A percentile compares a stretch with the other conserved stretches of the same genome.
These are phyloP conservation scores for Herpetomonas tarakana DNA, from an alignment of 208 protist genomes.

Conservation along the genomic window DNA sequence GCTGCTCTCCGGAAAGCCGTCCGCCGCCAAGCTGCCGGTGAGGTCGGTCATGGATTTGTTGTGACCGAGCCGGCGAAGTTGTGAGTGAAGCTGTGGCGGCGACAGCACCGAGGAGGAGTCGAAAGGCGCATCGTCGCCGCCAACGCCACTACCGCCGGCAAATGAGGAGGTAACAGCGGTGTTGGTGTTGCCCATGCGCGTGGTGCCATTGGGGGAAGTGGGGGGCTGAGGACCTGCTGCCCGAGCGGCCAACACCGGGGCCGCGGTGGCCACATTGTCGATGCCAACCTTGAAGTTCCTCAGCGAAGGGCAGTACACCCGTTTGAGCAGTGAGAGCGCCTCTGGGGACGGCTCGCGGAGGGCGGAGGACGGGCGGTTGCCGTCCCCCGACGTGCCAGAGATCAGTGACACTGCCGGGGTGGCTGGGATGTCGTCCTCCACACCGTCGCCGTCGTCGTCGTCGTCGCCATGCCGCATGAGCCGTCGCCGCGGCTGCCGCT, in stretches of 20 bases:
- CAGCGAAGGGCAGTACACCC: slow-evolving; percentile 4
- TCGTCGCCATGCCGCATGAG: neutral
- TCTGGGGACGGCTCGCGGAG: neutral
- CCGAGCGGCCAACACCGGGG: slow-evolving; percentile 3
- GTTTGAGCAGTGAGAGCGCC: neutral
- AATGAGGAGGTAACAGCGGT: neutral
- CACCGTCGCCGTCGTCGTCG: neutral
- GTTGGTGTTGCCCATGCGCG: neutral
- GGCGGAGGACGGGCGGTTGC: neutral
- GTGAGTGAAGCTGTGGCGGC: no score
- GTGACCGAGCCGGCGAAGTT: no score
- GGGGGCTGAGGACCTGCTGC: neutral
- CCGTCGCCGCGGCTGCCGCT: neutral
- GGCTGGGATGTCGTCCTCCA: neutral
- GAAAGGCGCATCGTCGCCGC: neutral
- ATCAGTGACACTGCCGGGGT: neutral
- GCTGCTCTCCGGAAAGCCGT: no score
- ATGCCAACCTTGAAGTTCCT: slow-evolving; percentile 1
- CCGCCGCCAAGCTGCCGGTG: neutral
- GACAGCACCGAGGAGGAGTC: neutral
- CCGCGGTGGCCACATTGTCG: neutral
- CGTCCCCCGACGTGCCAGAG: neutral
- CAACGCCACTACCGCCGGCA: neutral
- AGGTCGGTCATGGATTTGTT: neutral
- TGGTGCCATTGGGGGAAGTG: neutral